Evolutionary conservation across 495 filamentous ascomycete genomes (phyloP).

Genomic region (Ascobolus immersus): DNA sequence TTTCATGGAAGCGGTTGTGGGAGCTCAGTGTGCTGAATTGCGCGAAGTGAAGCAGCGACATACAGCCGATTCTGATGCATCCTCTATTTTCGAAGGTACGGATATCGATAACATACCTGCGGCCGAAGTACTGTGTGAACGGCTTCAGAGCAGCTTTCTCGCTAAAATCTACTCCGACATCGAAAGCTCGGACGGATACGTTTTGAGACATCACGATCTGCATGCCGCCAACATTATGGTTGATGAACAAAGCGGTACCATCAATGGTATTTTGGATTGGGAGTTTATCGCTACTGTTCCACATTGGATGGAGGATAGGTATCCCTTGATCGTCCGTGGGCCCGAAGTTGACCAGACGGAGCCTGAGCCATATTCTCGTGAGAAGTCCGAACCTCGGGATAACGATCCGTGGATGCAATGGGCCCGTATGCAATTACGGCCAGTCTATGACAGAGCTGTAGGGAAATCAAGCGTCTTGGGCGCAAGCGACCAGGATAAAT

Average conservation of each 20-base stretch:
- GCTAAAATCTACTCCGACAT: conserved; percentile 11
- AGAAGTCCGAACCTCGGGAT: no score
- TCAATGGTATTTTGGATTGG: conserved; percentile 28
- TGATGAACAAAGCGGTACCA: conserved; percentile 16
- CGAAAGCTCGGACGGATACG: neutral
- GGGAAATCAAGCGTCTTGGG: no score
- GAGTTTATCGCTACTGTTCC: conserved; percentile 25
- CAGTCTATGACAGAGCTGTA: no score
- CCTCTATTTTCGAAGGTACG: no score
- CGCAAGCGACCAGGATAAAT: no score
- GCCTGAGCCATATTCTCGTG: no score
- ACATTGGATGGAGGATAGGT: conserved; percentile 22
- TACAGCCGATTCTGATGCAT: no score
- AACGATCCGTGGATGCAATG: no score
- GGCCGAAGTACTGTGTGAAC: conserved; percentile 4
- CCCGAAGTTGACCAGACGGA: conserved; percentile 10
- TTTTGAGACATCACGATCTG: conserved; percentile 25
- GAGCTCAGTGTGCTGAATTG: conserved; percentile 3
- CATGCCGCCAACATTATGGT: conserved; percentile 26
- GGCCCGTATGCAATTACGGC: no score
- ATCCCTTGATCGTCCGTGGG: conserved; percentile 22
- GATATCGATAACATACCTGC: no score
- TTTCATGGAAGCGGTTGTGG: conserved; percentile 14
- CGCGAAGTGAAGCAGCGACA: conserved; percentile 5
- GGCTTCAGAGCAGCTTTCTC: conserved; percentile 6